Conservation (phyloP, 2,329 filamentous ascomycete genomes). For the Gyromitra esculenta region DNA sequence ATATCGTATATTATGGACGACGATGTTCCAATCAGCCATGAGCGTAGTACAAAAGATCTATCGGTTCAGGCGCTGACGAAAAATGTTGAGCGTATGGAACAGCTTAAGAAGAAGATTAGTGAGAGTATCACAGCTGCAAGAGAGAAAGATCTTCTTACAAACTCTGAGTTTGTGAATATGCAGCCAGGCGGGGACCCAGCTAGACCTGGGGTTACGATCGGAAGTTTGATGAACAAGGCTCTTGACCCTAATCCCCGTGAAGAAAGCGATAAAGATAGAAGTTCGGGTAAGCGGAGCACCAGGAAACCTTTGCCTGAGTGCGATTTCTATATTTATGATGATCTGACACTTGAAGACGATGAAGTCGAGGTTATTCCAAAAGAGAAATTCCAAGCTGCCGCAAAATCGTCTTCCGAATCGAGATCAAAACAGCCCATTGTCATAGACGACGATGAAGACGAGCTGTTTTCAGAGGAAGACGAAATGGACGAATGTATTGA, state of each 20-base stretch:
- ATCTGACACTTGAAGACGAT: slow-evolving; percentile 41
- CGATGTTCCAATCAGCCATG: slow-evolving; percentile 49
- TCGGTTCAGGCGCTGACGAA: slow-evolving; percentile 41
- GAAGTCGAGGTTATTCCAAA: slow-evolving; percentile 52
- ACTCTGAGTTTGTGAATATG: slow-evolving; percentile 34
- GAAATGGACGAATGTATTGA: slow-evolving; percentile 51
- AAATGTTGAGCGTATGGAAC: slow-evolving; percentile 43
- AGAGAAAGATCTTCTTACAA: slow-evolving; percentile 40
- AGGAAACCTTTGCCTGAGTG: slow-evolving; percentile 41
- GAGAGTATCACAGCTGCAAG: slow-evolving; percentile 40
- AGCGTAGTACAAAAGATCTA: slow-evolving; percentile 51
- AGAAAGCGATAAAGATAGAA: slow-evolving; percentile 35
- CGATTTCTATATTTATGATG: slow-evolving; percentile 43
- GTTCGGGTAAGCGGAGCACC: slow-evolving; percentile 49
- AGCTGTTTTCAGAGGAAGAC: slow-evolving; percentile 45
- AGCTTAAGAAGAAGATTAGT: slow-evolving; percentile 47
- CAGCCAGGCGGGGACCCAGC: slow-evolving; percentile 28
- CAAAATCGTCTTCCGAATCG: slow-evolving; percentile 33
- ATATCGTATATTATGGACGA: slow-evolving; percentile 43
- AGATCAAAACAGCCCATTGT: slow-evolving; percentile 38
- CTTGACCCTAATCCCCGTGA: slow-evolving; percentile 41
- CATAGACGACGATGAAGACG: slow-evolving; percentile 49
- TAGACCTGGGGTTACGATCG: slow-evolving; percentile 48
- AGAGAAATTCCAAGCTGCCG: slow-evolving; percentile 40
- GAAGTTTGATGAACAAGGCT: slow-evolving; percentile 54